Base-by-base conservation (phyloP, 805 yeast species). In the Zygosaccharomyces rouxii region DNA sequence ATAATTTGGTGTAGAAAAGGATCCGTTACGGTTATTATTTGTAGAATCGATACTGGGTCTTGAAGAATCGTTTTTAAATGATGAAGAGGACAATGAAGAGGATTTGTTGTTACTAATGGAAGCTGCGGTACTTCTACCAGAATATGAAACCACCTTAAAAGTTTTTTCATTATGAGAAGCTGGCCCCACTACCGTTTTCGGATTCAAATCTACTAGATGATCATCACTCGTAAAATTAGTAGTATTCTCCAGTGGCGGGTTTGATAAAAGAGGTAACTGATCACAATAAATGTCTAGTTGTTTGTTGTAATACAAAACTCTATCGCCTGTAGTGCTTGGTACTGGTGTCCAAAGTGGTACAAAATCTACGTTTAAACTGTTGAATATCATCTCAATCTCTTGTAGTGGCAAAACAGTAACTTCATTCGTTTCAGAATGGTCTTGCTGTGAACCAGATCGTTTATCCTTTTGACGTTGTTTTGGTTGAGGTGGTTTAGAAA, bases 271-370 rank as follows among this genome's bases (percentile, higher is more conserved):
- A 0, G 94, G 92, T 33, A 83, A 58, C 11, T 78, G 75, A 35
- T 74, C 73, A 54, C 88, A 79, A 55, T 77, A 80, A 1, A 83
- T 69, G 55, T 82, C 77, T 45, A 86, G 66, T 29, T 79, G 78
- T 28, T 80, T 76, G 57, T 83, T 80, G 64, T 79, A 81, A 64
- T 74, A 86, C 6, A 83, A 67, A 13, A 81, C 63, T 44, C 76
- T 76, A 18, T 81, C 84, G 44, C 73, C 75, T 10, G 72, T 70
- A 1, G 47, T 10, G 3, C 55, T 76, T n/a, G 77, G 67, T 42
- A 77, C 74, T 0, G 89, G 85, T 0, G 81, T 63, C 90, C 92
- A 85, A 13, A 77, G 63, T 0, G 80, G 78, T 3, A 66, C 64
- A 10, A 59, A 58, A 2, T 67, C 56, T 2, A 63, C 57, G 19